Base-by-base conservation (phyloP, 1,284 basidiomycete genomes). In the Inonotus obliquus region DNA sequence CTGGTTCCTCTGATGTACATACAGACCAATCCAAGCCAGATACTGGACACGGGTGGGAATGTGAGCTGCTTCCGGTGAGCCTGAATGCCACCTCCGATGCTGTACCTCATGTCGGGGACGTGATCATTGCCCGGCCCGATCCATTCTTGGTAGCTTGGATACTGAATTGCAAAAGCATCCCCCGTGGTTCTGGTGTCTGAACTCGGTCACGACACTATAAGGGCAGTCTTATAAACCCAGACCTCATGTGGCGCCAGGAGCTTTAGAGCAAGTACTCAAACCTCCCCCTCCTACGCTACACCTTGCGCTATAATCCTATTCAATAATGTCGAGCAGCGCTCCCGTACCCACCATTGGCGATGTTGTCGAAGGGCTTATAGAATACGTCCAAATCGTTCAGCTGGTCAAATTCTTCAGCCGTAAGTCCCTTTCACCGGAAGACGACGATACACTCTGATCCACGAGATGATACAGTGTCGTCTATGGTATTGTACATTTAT, bases 401-500 rank as follows among this genome's bases (percentile, higher is more conserved):
- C 38, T 54, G n/a, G 53, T 54, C 13, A 54, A 54, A 37, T 25
- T 38, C 19, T 23, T 39, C 19, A 54, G 32, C 53, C 38, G 53
- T 54, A 32, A 19, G 53, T 32, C 35, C 19, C 38, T 4, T 5
- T 14, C 19, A 25, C 51, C 23, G 35, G 19, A 39, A 39, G 25
- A 14, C 14, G 25, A 19, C 21, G 19, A 13, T 37, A n/a, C n/a
- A n/a, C 4, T 2, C 13, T 32, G 21, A 17, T 4, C 14, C 38
- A n/a, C 11, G 1, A 1, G 4, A 37, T 35, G 11, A 53, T 21
- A 13, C 35, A 54, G 53, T 54, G 19, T 35, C 53, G 5, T 32
- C 53, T 6, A 35, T 54, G 53, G 32, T 21, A 7, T 54, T 54
- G 19, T 54, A 54, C 19, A 23, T 59, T 13, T 59, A 59, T 19